phyloP scores from a whole-genome alignment of 345 rosid species.

The Acer yangbiense region DNA sequence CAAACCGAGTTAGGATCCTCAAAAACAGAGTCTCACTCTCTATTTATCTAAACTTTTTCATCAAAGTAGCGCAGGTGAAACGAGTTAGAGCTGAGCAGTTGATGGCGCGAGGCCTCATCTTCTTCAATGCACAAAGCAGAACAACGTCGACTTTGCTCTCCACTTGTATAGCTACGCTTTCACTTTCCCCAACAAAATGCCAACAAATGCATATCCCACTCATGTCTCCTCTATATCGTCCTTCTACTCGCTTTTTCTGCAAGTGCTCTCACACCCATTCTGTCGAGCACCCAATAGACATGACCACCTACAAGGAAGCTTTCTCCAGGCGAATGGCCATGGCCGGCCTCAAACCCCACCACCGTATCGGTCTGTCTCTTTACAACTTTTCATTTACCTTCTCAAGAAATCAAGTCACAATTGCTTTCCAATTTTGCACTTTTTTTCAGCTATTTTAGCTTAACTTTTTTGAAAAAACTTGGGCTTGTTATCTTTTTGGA shows the following conservation, averaged over 20 bases:
- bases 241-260: slow-evolving; percentile 48
- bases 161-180: slow-evolving; percentile 29
- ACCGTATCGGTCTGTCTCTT: slow-evolving; percentile 66
- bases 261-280: slow-evolving; percentile 34
- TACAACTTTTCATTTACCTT: neutral
- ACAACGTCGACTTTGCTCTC: slow-evolving; percentile 31
- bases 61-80: no score
- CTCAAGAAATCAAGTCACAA: no score
- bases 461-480: no score
- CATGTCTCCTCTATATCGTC: slow-evolving; percentile 25
- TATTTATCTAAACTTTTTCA: neutral
- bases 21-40: no score
- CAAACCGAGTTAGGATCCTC: no score
- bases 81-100: neutral
- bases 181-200: slow-evolving; percentile 28
- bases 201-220: slow-evolving; percentile 24
- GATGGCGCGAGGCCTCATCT: slow-evolving; percentile 53
- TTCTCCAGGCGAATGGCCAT: slow-evolving; percentile 75
- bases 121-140: slow-evolving; percentile 40
- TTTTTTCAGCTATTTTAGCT: no score
- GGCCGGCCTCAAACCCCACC: slow-evolving; percentile 87
- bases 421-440: no score
- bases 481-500: no score
- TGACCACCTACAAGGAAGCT: slow-evolving; percentile 44
- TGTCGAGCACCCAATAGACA: slow-evolving; percentile 21